phyloP scores from a whole-genome alignment of 2,329 filamentous ascomycete genomes.

The Verticillium klebahnii region DNA sequence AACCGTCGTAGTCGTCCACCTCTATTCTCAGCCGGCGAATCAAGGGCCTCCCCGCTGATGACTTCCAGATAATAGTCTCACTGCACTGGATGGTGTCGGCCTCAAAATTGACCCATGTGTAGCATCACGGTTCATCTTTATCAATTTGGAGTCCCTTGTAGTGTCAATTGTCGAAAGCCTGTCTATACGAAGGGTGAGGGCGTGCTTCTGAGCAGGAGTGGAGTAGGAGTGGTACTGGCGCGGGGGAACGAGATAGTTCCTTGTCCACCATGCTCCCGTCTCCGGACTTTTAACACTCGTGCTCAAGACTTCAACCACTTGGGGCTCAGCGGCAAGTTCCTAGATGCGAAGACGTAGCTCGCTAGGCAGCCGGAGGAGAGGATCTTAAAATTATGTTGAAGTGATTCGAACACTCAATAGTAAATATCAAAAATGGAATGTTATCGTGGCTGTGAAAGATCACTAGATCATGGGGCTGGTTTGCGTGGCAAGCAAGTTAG shows the following conservation, averaged over 20 bases:
- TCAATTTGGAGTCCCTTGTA: too few relatives aligned
- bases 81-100: background rate
- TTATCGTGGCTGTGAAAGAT: background rate
- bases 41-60: background rate
- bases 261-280: background rate
- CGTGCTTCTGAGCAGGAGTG: background rate
- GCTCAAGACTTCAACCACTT: background rate
- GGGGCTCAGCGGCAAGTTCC: background rate
- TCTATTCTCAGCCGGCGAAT: background rate
- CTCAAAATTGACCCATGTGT: background rate
- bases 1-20: background rate
- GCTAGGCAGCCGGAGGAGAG: background rate
- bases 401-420: too few relatives aligned
- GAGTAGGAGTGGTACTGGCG: background rate
- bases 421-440: too few relatives aligned
- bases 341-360: background rate
- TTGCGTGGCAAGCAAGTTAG: too few relatives aligned
- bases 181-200: background rate
- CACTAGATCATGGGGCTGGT: too few relatives aligned
- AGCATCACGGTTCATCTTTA: background rate
- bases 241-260: background rate
- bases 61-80: background rate
- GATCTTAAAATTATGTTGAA: too few relatives aligned
- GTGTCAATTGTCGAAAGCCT: background rate
- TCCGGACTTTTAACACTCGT: background rate